These are phyloP conservation scores for Ilex paraguariensis DNA, from an alignment of 305 asterid genomes.

Conservation along the genomic window DNA sequence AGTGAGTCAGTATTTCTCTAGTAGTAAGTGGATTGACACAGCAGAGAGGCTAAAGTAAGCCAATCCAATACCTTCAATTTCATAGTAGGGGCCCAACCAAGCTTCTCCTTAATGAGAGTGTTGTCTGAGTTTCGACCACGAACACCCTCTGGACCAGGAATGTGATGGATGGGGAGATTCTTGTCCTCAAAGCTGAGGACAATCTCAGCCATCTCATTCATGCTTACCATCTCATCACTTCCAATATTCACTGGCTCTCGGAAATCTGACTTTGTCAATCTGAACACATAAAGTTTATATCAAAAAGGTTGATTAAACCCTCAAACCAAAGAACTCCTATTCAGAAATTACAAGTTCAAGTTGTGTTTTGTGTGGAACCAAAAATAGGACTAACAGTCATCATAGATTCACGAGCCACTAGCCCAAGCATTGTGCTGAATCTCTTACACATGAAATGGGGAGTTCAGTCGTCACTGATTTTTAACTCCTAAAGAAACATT, in stretches of 20 bases:
- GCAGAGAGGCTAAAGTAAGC: conserved; percentile 1
- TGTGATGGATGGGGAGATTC: conserved; percentile 77
- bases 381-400: too few relatives aligned
- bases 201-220: conserved; percentile 97
- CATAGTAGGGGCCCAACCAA: conserved; percentile 97
- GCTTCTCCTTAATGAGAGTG: conserved; percentile 84
- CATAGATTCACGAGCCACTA: too few relatives aligned
- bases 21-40: not conserved
- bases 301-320: not conserved
- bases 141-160: conserved; percentile 97
- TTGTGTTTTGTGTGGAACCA: too few relatives aligned
- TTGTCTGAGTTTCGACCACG: conserved; percentile 97
- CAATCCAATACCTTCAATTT: conserved; percentile 53
- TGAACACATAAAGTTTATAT: conserved; percentile 16
- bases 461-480: too few relatives aligned
- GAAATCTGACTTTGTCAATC: conserved; percentile 86
- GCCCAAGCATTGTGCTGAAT: too few relatives aligned
- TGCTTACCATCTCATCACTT: conserved; percentile 96
- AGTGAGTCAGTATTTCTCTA: not conserved
- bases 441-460: too few relatives aligned
- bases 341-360: too few relatives aligned
- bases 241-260: conserved; percentile 93
- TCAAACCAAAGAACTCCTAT: too few relatives aligned
- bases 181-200: conserved; percentile 77
- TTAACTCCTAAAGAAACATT: too few relatives aligned